phyloP scores from a whole-genome alignment of 768 basidiomycete genomes.

The Boletus fagicola region DNA sequence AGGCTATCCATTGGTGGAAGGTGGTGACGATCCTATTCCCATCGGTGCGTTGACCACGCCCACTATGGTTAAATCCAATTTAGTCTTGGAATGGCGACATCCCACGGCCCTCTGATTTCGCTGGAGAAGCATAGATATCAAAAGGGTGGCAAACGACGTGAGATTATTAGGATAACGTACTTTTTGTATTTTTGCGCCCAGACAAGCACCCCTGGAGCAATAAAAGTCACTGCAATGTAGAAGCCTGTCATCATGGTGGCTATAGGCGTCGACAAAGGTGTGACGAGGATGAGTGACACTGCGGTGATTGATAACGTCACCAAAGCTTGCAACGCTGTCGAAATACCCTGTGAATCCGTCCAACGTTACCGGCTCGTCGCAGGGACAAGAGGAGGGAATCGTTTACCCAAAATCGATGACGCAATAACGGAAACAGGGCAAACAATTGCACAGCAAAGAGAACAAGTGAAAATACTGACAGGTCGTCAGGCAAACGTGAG shows the following conservation, averaged over 20 bases:
- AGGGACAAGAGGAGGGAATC: slow-evolving; percentile 10
- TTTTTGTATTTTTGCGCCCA: slow-evolving; percentile 91
- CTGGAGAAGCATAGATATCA: slow-evolving; percentile 40
- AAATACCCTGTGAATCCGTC: slow-evolving; percentile 42
- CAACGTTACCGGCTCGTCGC: slow-evolving; percentile 13
- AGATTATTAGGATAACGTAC: slow-evolving; percentile 40
- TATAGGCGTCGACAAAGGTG: slow-evolving; percentile 53
- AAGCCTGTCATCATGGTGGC: slow-evolving; percentile 50
- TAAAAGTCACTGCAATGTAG: slow-evolving; percentile 60
- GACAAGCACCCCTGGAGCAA: slow-evolving; percentile 70
- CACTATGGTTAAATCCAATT: slow-evolving; percentile 38
- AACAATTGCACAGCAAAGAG: slow-evolving; percentile 81
- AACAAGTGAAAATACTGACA: slow-evolving; percentile 86
- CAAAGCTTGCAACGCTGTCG: slow-evolving; percentile 43
- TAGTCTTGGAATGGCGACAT: slow-evolving; percentile 76
- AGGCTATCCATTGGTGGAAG: slow-evolving; percentile 22
- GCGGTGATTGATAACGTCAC: slow-evolving; percentile 54
- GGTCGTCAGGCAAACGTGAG: slow-evolving; percentile 78
- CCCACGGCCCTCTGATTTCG: slow-evolving; percentile 89
- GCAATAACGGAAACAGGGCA: slow-evolving; percentile 79
- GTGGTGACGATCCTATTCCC: slow-evolving; percentile 28
- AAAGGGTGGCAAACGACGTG: slow-evolving; percentile 9
- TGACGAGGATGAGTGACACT: slow-evolving; percentile 51
- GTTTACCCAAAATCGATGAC: slow-evolving; percentile 67
- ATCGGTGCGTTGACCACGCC: slow-evolving; percentile 28